Percentiles rank a stretch among this genome's conserved stretches.
These are phyloP conservation scores for Cicer pinnatifidum DNA, from an alignment of 306 rosid genomes.

Conservation along the genomic window DNA sequence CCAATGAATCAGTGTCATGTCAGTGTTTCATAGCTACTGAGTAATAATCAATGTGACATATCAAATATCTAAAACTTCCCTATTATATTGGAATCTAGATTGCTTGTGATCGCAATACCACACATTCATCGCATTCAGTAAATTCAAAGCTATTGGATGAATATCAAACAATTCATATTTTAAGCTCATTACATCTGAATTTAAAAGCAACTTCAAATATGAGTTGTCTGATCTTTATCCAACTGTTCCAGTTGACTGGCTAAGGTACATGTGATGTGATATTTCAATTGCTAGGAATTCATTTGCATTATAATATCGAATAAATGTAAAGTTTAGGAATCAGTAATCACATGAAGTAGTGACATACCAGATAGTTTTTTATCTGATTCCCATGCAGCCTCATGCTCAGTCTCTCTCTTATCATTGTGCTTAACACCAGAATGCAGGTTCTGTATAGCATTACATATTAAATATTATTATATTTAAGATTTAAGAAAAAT, in stretches of 20 bases:
- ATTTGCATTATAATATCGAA: constrained; percentile 1
- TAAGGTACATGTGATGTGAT: neutral
- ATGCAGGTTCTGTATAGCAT: constrained; percentile 48
- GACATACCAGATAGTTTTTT: constrained; percentile 50
- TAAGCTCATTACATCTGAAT: neutral
- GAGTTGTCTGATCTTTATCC: neutral
- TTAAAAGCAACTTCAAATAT: neutral
- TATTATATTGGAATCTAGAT: neutral
- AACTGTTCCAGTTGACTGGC: neutral
- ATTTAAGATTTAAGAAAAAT: constrained; percentile 38
- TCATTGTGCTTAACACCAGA: constrained; percentile 41
- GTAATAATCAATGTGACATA: neutral
- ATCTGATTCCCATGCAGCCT: constrained; percentile 41
- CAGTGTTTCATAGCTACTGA: neutral
- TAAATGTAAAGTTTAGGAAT: constrained; percentile 9
- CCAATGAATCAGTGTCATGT: too few relatives aligned
- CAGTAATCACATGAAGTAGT: constrained; percentile 30
- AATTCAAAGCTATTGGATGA: neutral
- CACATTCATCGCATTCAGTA: neutral
- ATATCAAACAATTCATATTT: neutral
- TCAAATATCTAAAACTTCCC: neutral
- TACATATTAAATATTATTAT: constrained; percentile 25
- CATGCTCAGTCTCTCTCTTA: constrained; percentile 39
- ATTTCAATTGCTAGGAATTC: neutral
- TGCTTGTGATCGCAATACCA: neutral